Percentiles rank a stretch among this genome's conserved stretches.
These are phyloP conservation scores for Tricladium varicosporioides DNA, from an alignment of 2,329 filamentous ascomycete genomes.

Conservation along the genomic window DNA sequence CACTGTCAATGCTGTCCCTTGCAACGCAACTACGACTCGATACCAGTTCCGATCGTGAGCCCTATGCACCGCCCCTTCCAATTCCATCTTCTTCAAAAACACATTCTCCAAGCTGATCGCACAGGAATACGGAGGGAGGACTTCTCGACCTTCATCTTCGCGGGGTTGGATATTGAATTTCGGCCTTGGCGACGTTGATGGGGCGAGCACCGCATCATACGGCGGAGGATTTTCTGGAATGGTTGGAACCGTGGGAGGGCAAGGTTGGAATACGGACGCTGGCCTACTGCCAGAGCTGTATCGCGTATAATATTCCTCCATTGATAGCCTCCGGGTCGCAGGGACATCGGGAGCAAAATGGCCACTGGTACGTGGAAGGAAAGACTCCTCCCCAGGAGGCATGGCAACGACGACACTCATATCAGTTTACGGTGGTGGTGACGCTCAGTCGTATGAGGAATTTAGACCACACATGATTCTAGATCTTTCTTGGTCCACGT, in stretches of 20 bases:
- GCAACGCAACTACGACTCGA: constrained; percentile 60
- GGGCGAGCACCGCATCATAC: constrained; percentile 21
- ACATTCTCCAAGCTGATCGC: constrained; percentile 54
- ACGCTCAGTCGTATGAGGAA: constrained; percentile 10
- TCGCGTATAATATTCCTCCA: constrained; percentile 20
- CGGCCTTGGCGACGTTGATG: constrained; percentile 12
- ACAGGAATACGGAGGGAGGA: constrained; percentile 55
- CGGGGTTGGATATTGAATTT: constrained; percentile 34
- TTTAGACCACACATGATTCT: constrained; percentile 17
- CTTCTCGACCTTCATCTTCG: constrained; percentile 42
- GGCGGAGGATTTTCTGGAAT: constrained; percentile 18
- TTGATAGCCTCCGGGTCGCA: constrained; percentile 17
- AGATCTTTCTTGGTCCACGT: constrained; percentile 3
- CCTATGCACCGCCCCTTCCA: constrained; percentile 61
- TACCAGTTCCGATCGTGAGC: constrained; percentile 64
- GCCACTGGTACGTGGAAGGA: not conserved
- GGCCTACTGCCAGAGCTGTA: not conserved
- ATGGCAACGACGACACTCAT: constrained; percentile 6
- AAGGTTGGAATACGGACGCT: not conserved
- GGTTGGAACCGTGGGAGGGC: constrained; percentile 4
- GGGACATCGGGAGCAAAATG: constrained; percentile 1
- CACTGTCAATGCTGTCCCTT: constrained; percentile 66
- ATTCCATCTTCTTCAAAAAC: constrained; percentile 64
- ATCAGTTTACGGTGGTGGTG: constrained; percentile 1
- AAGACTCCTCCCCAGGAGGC: not conserved